Base-by-base conservation (phyloP, 2,329 filamentous ascomycete genomes). In the Chlorencoelia australis region DNA sequence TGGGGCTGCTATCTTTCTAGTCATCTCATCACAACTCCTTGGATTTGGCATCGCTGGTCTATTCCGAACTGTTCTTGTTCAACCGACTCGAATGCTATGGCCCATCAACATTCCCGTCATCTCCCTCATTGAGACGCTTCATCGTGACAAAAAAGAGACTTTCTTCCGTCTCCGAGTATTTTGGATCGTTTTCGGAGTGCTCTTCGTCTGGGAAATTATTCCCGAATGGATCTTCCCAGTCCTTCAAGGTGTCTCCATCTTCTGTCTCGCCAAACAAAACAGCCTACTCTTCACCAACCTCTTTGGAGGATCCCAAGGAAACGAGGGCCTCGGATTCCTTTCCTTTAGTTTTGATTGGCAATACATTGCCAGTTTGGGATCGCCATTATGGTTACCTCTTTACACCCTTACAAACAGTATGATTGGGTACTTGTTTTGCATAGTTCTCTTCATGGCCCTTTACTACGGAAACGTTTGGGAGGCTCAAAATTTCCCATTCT, bases 11-110 rank as follows among this genome's bases (percentile, higher is more conserved):
- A 48, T 78, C 5, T 58, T 79, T 4, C 64, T 77, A 40, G 68
- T 67, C 37, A 67, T 79, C 40, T 75, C 73, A 2, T 77, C 72
- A 1, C 71, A 79, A 39, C 66, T 74, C 49, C 73, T 76, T 40
- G 77, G 77, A 7, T 78, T 78, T 43, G 75, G 75, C 2, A 60
- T 79, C 18, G 76, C 76, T 5, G 75, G 75, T 3, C 52, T 79
- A 35, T 62, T 66, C 18, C 63, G 73, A 13, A 65, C 72, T 22
- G 79, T 75, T 55, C 65, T 80, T 15, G 67, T 75, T 20, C 48
- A 48, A 56, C 75, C 72, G 2, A 71, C 75, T 2, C 66, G 72
- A 33, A 79, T 79, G 72, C 71, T 79, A 34, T 79, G 75, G 73
- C 75, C 75, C 1, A 64, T 67, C 14, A 66, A 70, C 18, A 60